A percentile compares a stretch with the other conserved stretches of the same genome.
These are phyloP conservation scores for Microdochium bolleyi DNA, from an alignment of 2,329 filamentous ascomycete species.

Conservation along the genomic window DNA sequence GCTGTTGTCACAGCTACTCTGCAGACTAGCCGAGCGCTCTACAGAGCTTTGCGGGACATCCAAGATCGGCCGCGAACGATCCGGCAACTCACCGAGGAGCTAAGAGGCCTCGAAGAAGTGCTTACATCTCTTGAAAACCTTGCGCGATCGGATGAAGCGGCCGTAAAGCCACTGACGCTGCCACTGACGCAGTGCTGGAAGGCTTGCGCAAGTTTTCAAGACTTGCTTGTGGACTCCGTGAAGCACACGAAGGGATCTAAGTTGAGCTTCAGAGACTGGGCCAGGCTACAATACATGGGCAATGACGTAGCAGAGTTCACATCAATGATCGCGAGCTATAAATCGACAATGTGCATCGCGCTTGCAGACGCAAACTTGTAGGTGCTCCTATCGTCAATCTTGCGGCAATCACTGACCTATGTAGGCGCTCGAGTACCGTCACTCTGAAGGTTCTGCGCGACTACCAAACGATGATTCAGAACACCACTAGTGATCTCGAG, in stretches of 20 bases:
- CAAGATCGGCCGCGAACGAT: slow-evolving; percentile 25
- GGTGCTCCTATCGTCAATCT: slow-evolving; percentile 11
- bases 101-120: slow-evolving; percentile 26
- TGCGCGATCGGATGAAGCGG: background rate
- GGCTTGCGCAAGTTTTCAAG: slow-evolving; percentile 31
- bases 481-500: slow-evolving; percentile 16
- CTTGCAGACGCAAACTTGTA: slow-evolving; percentile 30
- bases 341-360: slow-evolving; percentile 30
- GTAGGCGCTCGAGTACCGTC: slow-evolving; percentile 22
- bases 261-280: slow-evolving; percentile 36
- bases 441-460: slow-evolving; percentile 19
- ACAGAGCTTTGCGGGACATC: slow-evolving; percentile 27
- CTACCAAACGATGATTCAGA: slow-evolving; percentile 23
- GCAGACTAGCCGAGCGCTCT: slow-evolving; percentile 26
- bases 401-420: slow-evolving; percentile 5
- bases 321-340: slow-evolving; percentile 29
- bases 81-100: slow-evolving; percentile 30
- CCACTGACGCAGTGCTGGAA: slow-evolving; percentile 31
- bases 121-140: slow-evolving; percentile 10
- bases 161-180: slow-evolving; percentile 20
- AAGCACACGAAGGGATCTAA: slow-evolving; percentile 21
- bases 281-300: slow-evolving; percentile 32
- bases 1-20: slow-evolving; percentile 12
- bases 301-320: slow-evolving; percentile 32
- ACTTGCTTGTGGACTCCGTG: slow-evolving; percentile 25